Evolutionary conservation across 768 basidiomycete genomes (phyloP).

Genomic region (Rhodotorula kratochvilovae): DNA sequence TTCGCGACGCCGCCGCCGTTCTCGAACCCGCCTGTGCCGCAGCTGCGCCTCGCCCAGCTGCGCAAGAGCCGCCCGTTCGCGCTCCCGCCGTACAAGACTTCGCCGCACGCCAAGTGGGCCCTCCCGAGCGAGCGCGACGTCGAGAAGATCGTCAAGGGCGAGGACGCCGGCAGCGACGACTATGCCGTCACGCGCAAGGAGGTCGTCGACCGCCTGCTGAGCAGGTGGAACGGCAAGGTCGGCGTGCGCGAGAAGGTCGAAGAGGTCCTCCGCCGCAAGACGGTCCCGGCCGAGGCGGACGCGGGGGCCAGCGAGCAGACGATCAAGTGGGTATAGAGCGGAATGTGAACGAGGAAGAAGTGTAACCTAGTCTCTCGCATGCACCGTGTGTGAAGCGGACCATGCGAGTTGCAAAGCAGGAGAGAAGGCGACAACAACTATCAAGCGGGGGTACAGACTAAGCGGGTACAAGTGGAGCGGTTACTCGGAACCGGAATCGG

Average conservation of each 20-base stretch:
- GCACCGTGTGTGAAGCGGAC: not conserved
- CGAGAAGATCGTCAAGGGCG: conserved; percentile 61
- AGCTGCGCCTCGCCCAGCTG: conserved; percentile 30
- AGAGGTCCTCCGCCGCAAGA: conserved; percentile 69
- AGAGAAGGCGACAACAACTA: not conserved
- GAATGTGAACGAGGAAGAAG: too few relatives aligned
- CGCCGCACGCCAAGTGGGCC: conserved; percentile 52
- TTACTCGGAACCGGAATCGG: conserved; percentile 23
- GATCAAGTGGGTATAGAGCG: conserved; percentile 40
- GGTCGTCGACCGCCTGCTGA: conserved; percentile 58
- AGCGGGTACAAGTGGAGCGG: too few relatives aligned
- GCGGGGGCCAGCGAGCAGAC: conserved; percentile 18
- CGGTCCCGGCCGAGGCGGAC: conserved; percentile 47
- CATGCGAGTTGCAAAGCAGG: not conserved
- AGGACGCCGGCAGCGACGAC: conserved; percentile 60
- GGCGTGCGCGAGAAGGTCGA: conserved; percentile 71
- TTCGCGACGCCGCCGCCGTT: conserved; percentile 50
- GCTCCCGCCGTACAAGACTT: conserved; percentile 38
- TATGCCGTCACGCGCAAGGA: conserved; percentile 63
- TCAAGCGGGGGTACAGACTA: not conserved
- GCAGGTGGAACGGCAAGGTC: conserved; percentile 54
- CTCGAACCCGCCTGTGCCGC: conserved; percentile 30
- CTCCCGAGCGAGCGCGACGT: conserved; percentile 78
- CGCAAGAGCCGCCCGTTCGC: conserved; percentile 40
- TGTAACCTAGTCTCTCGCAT: too few relatives aligned